A percentile compares a stretch with the other conserved stretches of the same genome.
Conservation (phyloP, 2,329 filamentous ascomycete genomes). For the Penicillium expansum region DNA sequence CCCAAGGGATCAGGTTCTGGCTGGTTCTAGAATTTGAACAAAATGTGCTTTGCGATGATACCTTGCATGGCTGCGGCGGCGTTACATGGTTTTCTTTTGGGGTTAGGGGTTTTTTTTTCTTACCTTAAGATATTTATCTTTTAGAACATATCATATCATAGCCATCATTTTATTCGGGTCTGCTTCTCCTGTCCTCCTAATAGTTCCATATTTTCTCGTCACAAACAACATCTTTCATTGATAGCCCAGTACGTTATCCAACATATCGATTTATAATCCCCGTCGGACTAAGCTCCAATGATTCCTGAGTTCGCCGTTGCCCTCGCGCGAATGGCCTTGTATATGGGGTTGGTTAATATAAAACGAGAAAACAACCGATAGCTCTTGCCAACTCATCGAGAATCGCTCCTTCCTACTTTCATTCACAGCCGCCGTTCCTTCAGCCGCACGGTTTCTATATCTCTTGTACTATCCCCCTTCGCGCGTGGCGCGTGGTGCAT, state of each 20-base stretch:
- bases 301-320: not conserved
- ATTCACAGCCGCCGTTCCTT: not conserved
- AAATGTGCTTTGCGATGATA: constrained; percentile 19
- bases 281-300: not conserved
- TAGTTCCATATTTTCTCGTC: not conserved
- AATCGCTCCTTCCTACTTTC: not conserved
- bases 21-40: constrained; percentile 4
- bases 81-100: constrained; percentile 11
- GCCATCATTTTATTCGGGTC: not conserved
- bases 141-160: constrained; percentile 5
- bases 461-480: not conserved
- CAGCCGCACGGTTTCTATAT: not conserved
- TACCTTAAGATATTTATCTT: not conserved
- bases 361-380: not conserved
- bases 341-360: not conserved
- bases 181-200: not conserved
- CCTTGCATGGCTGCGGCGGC: constrained; percentile 20
- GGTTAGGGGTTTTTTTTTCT: not conserved
- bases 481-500: not conserved
- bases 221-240: not conserved
- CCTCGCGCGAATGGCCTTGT: not conserved
- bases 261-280: not conserved
- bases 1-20: not conserved
- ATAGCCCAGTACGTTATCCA: too few relatives aligned
- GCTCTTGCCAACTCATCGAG: not conserved